phyloP scores from a whole-genome alignment of 1,284 basidiomycete genomes.

The Tranzscheliella williamsii region DNA sequence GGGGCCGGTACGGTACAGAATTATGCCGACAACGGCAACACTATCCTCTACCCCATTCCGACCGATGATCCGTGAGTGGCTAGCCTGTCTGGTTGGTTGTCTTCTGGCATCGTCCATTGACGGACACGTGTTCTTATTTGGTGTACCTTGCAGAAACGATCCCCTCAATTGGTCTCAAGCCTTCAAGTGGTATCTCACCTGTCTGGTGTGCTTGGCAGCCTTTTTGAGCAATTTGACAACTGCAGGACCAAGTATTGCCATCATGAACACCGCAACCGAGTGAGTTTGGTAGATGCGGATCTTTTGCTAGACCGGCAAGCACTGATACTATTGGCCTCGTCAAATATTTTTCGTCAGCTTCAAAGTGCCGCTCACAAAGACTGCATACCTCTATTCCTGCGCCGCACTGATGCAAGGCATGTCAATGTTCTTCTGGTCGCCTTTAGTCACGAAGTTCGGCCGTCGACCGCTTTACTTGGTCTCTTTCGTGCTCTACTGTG shows the following conservation, averaged over 20 bases:
- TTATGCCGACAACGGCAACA: slow-evolving; percentile 2
- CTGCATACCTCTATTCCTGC: slow-evolving; percentile 11
- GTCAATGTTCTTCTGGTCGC: slow-evolving; percentile 18
- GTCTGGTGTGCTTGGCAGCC: slow-evolving; percentile 5
- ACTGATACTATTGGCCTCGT: too few species aligned
- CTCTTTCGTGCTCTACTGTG: slow-evolving; percentile 6
- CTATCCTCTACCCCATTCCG: slow-evolving; percentile 15
- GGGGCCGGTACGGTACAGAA: slow-evolving; percentile 10
- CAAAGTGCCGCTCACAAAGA: slow-evolving; percentile 1
- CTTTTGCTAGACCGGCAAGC: too few species aligned
- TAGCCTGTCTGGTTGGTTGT: too few species aligned
- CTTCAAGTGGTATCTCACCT: slow-evolving; percentile 26
- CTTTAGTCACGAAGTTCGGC: slow-evolving; percentile 13
- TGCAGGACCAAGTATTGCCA: slow-evolving; percentile 13
- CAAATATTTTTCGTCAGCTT: slow-evolving; percentile 4
- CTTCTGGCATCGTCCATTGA: too few species aligned
- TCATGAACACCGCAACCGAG: slow-evolving; percentile 9
- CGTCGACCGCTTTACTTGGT: slow-evolving; percentile 16
- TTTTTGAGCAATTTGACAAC: slow-evolving; percentile 8
- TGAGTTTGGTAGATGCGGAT: too few species aligned
- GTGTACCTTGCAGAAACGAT: too few species aligned
- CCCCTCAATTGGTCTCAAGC: slow-evolving; percentile 17
- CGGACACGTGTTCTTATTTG: too few species aligned
- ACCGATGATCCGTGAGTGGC: slow-evolving; percentile 12
- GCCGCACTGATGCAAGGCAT: slow-evolving; percentile 8